Conservation (phyloP, 176 grass and related monocot genomes). For the Zizania latifolia region DNA sequence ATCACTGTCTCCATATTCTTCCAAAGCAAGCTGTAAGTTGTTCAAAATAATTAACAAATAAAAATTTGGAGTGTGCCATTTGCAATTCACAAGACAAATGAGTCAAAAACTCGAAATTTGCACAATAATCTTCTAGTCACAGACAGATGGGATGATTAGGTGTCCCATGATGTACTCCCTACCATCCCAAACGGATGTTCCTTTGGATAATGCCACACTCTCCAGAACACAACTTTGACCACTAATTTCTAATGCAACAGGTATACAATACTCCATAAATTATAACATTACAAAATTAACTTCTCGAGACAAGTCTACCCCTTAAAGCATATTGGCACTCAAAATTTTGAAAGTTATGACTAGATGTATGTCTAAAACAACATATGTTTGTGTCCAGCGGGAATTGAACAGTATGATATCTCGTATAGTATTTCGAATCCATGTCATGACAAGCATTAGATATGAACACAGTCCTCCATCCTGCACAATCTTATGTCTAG, state of each 20-base stretch:
- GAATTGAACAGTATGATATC: neutral
- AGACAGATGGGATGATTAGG: neutral
- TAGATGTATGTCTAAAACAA: neutral
- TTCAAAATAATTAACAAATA: neutral
- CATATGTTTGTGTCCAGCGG: neutral
- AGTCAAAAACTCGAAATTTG: neutral
- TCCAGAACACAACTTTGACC: neutral
- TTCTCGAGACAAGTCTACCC: no score
- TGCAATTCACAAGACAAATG: neutral
- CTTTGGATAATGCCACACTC: neutral
- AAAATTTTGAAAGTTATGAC: neutral
- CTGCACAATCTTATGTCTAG: neutral
- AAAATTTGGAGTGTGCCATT: neutral
- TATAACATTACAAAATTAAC: no score
- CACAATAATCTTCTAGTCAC: neutral
- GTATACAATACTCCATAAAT: no score
- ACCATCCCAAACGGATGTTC: neutral
- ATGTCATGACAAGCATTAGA: neutral
- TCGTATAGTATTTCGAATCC: neutral
- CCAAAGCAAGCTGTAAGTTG: slow-evolving; percentile 51
- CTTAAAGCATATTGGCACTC: no score
- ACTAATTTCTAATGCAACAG: no score
- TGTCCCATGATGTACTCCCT: neutral
- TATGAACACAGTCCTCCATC: neutral
- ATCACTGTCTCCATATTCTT: slow-evolving; percentile 72